Conservation (phyloP, 768 basidiomycete genomes). For the Myochromella boudieri region DNA sequence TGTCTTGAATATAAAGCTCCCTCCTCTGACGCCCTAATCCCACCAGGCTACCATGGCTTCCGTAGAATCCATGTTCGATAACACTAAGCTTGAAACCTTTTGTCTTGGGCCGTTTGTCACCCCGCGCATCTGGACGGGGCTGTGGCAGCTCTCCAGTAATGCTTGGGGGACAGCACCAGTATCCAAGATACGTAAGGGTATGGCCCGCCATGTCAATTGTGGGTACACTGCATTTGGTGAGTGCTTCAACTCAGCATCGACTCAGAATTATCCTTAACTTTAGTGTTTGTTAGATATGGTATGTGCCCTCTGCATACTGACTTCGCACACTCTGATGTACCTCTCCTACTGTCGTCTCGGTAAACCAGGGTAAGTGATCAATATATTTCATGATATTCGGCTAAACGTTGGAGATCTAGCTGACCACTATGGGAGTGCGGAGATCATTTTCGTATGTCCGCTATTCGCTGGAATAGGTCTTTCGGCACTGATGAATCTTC, state of each 20-base stretch:
- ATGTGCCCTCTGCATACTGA: conserved; percentile 18
- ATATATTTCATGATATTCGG: not conserved
- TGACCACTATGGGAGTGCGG: conserved; percentile 86
- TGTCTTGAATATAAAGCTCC: too few species aligned
- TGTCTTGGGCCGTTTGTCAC: conserved; percentile 54
- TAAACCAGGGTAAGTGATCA: conserved; percentile 16
- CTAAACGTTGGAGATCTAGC: conserved; percentile 39
- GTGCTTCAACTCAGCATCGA: conserved; percentile 6
- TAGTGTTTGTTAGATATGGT: conserved; percentile 51
- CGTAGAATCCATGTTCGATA: too few species aligned
- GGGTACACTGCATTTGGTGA: conserved; percentile 69
- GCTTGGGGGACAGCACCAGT: conserved; percentile 81
- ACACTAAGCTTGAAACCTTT: conserved; percentile 40
- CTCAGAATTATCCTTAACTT: conserved; percentile 1
- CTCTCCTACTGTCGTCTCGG: too few species aligned
- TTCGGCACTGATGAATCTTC: conserved; percentile 6
- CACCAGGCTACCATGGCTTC: too few species aligned
- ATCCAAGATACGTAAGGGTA: conserved; percentile 61
- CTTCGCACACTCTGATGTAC: not conserved
- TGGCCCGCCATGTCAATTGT: conserved; percentile 59
- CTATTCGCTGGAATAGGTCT: conserved; percentile 9
- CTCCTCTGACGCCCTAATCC: too few species aligned
- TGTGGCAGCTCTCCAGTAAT: conserved; percentile 86
- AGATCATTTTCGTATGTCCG: conserved; percentile 70
- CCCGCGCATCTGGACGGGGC: conserved; percentile 72